Base-by-base conservation (phyloP, 2,329 filamentous ascomycete species). In the Cercospora berteroae region DNA sequence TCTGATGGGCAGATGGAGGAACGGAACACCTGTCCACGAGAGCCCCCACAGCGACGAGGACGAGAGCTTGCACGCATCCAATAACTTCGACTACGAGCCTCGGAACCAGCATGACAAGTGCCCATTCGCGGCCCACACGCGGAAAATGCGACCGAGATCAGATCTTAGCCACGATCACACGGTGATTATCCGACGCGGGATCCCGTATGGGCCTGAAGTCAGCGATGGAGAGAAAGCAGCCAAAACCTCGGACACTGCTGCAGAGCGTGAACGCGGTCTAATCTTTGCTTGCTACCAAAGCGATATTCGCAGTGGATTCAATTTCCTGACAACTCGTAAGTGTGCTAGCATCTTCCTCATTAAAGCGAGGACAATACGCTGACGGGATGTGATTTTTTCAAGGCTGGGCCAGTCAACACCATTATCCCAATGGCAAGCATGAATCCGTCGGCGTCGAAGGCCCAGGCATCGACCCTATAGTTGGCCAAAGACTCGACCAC, bases 271-370 rank as follows among this genome's bases (percentile, higher is more conserved):
- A 42, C 58, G 58, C 58, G 58, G 58, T 60, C 58, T 60, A 60
- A 13, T 60, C 58, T 60, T 60, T 44, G 58, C 58, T 48, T 60
- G 58, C 58, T 60, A 60, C 36, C 58, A 60, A 48, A 60, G 58
- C 33, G 58, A 60, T 60, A 60, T 60, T 48, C 58, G 58, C 58
- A 60, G 36, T 44, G 58, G 58, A 60, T 60, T 60, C 58, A 60
- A 60, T 60, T 60, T 60, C n/a, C 58, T 60, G 58, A 60, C 58
- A 60, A 60, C 58, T 60, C 58, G 58, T 60, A 60, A 60, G 58
- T 60, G 58, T 60, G 58, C 58, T 27, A 60, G 18, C 20, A 48
- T 60, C 58, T 60, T 29, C 18, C 33, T 20, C 58, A 60, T 48
- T 27, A 60, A 20, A 60, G 58, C 18, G 58, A 60, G 33, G 20